These are phyloP conservation scores for Avicennia marina DNA, from an alignment of 257 asterid genomes.

Conservation along the genomic window DNA sequence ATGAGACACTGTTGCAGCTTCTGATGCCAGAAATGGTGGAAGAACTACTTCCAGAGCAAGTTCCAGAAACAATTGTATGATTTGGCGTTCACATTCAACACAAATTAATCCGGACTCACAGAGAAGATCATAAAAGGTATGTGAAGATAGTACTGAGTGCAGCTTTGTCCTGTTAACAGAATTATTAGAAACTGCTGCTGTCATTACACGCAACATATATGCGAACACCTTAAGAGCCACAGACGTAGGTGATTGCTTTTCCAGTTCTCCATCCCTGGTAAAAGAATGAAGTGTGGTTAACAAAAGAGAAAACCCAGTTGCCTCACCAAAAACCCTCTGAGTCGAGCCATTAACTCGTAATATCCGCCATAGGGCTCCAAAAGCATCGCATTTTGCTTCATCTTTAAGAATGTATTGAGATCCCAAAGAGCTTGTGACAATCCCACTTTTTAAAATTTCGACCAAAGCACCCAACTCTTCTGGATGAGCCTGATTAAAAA, in stretches of 20 bases:
- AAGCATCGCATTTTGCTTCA: conserved; percentile 90
- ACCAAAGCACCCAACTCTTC: conserved; percentile 89
- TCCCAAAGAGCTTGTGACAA: conserved; percentile 84
- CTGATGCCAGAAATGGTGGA: conserved; percentile 78
- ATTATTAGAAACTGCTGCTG: conserved; percentile 80
- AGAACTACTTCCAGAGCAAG: conserved; percentile 85
- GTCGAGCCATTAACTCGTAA: conserved; percentile 75
- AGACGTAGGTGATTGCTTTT: conserved; percentile 35
- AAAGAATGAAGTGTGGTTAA: conserved; percentile 84
- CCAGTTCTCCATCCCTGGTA: conserved; percentile 62
- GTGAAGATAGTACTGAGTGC: conserved; percentile 63
- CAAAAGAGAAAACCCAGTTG: conserved; percentile 93
- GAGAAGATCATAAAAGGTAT: conserved; percentile 79
- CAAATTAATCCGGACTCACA: conserved; percentile 78
- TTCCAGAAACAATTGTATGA: conserved; percentile 81
- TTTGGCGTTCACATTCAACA: conserved; percentile 91
- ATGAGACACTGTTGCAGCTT: conserved; percentile 40
- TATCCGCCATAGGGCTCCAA: conserved; percentile 93
- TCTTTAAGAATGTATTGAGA: conserved; percentile 68
- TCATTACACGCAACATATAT: conserved; percentile 79
- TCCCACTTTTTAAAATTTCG: conserved; percentile 90
- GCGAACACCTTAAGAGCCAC: conserved; percentile 63
- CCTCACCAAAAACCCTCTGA: conserved; percentile 97
- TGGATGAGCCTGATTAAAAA: conserved; percentile 57
- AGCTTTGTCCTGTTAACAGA: conserved; percentile 77